Evolutionary conservation across 2,329 filamentous ascomycete species (phyloP).

Genomic region (Ophiocordyceps sinensis): DNA sequence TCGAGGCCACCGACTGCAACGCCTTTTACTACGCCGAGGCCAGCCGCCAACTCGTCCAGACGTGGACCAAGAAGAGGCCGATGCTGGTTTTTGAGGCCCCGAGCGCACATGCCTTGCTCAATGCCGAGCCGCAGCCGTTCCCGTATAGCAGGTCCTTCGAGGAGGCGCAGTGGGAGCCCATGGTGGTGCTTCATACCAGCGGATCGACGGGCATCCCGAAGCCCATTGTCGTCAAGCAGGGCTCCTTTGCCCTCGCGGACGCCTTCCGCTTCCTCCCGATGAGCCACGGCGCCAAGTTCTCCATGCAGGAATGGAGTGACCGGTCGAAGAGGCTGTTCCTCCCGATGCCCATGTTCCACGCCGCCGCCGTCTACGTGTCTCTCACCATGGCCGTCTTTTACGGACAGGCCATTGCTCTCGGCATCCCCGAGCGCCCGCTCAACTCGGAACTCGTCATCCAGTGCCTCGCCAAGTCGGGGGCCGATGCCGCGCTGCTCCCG

Average conservation of each 20-base stretch:
- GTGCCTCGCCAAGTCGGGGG: slow-evolving; percentile 12
- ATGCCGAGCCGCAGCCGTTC: slow-evolving; percentile 12
- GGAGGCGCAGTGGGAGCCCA: slow-evolving; percentile 4
- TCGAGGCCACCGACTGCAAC: slow-evolving; percentile 27
- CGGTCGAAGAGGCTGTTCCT: slow-evolving; percentile 2
- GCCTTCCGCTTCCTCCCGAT: slow-evolving; percentile 10
- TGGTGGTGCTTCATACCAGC: slow-evolving; percentile 6
- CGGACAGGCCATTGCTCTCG: slow-evolving; percentile 11
- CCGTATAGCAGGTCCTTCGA: slow-evolving; percentile 4
- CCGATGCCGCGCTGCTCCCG: slow-evolving; percentile 16
- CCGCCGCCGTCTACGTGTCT: slow-evolving; percentile 14
- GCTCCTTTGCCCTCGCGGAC: slow-evolving; percentile 22
- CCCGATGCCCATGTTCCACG: slow-evolving; percentile 24
- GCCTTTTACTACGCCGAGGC: slow-evolving; percentile 16
- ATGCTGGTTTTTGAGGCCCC: slow-evolving; percentile 23
- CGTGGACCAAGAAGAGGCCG: slow-evolving; percentile 6
- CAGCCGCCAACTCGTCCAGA: slow-evolving; percentile 2
- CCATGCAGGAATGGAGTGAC: slow-evolving; percentile 1
- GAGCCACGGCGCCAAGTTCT: neutral
- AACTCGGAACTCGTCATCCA: slow-evolving; percentile 18
- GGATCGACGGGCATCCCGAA: slow-evolving; percentile 5
- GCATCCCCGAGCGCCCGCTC: slow-evolving; percentile 16
- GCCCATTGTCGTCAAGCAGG: slow-evolving; percentile 24
- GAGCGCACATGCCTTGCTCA: slow-evolving; percentile 19
- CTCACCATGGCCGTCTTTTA: slow-evolving; percentile 14